Conservation (phyloP, 805 yeast species). For the Naumovozyma castellii region DNA sequence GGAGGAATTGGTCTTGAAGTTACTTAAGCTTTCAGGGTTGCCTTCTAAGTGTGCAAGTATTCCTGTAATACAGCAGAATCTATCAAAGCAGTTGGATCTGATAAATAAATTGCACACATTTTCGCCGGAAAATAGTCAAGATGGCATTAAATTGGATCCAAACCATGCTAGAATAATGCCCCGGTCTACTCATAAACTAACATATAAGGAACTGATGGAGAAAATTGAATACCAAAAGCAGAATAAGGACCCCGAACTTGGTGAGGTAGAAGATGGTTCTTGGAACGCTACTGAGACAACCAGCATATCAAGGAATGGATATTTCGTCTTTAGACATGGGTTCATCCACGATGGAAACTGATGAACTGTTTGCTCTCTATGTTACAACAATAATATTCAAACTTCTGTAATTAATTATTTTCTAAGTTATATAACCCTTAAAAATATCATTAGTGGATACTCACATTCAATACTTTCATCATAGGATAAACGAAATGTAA, state of each 20-base stretch:
- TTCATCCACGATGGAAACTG: slow-evolving; percentile 30
- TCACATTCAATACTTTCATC: no score
- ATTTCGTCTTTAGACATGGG: slow-evolving; percentile 40
- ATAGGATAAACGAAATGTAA: no score
- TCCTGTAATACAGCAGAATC: slow-evolving; percentile 24
- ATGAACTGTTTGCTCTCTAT: no score
- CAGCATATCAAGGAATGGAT: slow-evolving; percentile 28
- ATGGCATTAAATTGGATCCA: slow-evolving; percentile 1
- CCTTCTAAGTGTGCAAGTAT: slow-evolving; percentile 25
- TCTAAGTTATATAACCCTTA: no score
- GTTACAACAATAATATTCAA: no score
- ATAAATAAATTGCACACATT: slow-evolving; percentile 35
- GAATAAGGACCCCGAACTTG: slow-evolving; percentile 10
- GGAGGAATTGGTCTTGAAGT: slow-evolving; percentile 19
- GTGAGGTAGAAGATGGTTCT: slow-evolving; percentile 35
- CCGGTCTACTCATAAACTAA: slow-evolving; percentile 22
- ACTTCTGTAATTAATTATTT: no score
- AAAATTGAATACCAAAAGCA: slow-evolving; percentile 16
- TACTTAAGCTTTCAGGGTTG: slow-evolving; percentile 43
- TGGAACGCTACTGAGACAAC: slow-evolving; percentile 38
- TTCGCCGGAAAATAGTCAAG: slow-evolving; percentile 7
- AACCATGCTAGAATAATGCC: slow-evolving; percentile 24
- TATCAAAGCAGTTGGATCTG: slow-evolving; percentile 43
- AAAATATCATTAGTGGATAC: no score
- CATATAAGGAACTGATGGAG: slow-evolving; percentile 26